Conservation (phyloP, 2,329 filamentous ascomycete genomes). For the Plectosphaerella plurivora region DNA sequence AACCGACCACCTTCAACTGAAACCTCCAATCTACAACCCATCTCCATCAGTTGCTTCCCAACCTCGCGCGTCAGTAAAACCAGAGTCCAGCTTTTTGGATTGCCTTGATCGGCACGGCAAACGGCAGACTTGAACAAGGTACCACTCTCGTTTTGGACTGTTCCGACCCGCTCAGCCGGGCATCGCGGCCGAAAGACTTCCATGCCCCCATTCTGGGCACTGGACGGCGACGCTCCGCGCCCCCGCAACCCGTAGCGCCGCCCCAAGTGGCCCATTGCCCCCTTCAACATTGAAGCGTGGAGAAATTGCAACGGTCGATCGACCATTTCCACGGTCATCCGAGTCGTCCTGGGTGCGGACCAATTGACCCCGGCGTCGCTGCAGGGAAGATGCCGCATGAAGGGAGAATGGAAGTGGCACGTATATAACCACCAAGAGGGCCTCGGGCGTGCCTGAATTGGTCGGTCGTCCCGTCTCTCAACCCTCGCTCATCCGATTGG, state of each 20-base stretch:
- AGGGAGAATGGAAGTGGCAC: too few species aligned
- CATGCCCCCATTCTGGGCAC: slow-evolving; percentile 8
- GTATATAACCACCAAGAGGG: too few species aligned
- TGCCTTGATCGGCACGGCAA: too few species aligned
- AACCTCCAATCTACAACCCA: too few species aligned
- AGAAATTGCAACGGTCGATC: not conserved
- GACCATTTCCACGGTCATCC: not conserved
- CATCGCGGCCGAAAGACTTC: not conserved
- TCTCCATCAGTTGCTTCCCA: too few species aligned
- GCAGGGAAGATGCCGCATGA: not conserved
- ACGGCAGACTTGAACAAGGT: too few species aligned
- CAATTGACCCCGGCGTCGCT: not conserved
- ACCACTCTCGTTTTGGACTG: not conserved
- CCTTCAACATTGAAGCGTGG: not conserved
- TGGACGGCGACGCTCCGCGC: slow-evolving; percentile 12
- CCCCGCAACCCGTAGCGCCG: slow-evolving; percentile 4
- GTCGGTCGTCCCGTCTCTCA: not conserved
- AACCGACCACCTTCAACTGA: too few species aligned
- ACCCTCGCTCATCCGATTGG: not conserved
- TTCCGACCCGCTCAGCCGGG: slow-evolving; percentile 9
- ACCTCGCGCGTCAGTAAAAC: too few species aligned
- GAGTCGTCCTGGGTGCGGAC: not conserved
- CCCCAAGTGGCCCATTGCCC: too few species aligned
- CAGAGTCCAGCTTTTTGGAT: not conserved
- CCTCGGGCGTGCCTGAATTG: not conserved